Evolutionary conservation across 2,329 filamentous ascomycete genomes (phyloP).

Genomic region (Macroventuria anomochaeta): DNA sequence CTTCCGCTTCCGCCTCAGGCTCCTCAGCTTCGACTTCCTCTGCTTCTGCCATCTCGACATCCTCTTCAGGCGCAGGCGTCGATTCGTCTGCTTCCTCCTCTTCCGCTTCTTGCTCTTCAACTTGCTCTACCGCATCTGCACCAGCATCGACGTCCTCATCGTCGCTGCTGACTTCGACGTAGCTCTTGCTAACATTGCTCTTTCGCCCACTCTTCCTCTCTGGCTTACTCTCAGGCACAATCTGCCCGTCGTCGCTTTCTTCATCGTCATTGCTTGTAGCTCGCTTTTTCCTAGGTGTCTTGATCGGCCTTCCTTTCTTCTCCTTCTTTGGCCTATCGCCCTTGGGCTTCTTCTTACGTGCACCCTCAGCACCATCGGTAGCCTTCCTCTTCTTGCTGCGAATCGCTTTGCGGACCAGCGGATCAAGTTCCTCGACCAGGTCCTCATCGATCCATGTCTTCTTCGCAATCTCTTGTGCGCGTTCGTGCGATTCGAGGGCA

Average conservation of each 20-base stretch:
- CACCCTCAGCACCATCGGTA: constrained; percentile 32
- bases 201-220: constrained; percentile 52
- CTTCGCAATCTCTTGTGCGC: constrained; percentile 83
- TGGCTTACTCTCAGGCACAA: constrained; percentile 49
- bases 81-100: constrained; percentile 24
- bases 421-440: constrained; percentile 75
- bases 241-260: constrained; percentile 34
- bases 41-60: constrained; percentile 40
- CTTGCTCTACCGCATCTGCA: constrained; percentile 29
- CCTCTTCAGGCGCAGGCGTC: constrained; percentile 16
- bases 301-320: constrained; percentile 39
- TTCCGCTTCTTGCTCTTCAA: constrained; percentile 22
- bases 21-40: constrained; percentile 19
- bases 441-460: constrained; percentile 83
- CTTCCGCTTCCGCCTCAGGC: constrained; percentile 19
- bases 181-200: constrained; percentile 51
- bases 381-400: constrained; percentile 63
- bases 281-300: constrained; percentile 49
- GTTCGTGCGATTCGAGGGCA: constrained; percentile 74
- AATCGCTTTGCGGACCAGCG: constrained; percentile 72
- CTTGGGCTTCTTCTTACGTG: constrained; percentile 44
- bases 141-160: constrained; percentile 49
- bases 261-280: constrained; percentile 43
- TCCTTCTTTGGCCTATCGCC: constrained; percentile 37
- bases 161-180: constrained; percentile 53